A percentile compares a stretch with the other conserved stretches of the same genome.
These are phyloP conservation scores for Hericium rajendrae DNA, from an alignment of 768 basidiomycete genomes.

Conservation along the genomic window DNA sequence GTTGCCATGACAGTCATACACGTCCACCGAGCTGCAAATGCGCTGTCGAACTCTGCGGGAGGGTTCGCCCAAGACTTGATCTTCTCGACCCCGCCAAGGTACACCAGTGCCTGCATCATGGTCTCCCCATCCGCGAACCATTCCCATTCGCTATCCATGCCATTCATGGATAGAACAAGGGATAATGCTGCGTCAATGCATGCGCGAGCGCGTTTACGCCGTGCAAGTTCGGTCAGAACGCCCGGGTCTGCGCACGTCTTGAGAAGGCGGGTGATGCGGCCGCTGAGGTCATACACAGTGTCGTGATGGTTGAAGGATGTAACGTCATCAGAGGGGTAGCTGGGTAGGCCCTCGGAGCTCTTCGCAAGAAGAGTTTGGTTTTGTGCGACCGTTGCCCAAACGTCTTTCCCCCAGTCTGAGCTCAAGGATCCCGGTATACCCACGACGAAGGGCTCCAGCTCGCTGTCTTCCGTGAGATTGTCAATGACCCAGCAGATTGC, in stretches of 20 bases:
- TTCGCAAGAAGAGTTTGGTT: neutral
- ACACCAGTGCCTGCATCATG: slow-evolving; percentile 1
- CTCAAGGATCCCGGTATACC: slow-evolving; percentile 7
- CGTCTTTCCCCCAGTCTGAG: neutral
- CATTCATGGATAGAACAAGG: slow-evolving; percentile 4
- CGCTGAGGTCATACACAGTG: slow-evolving; percentile 1
- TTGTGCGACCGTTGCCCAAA: slow-evolving; percentile 1
- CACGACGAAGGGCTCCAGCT: slow-evolving; percentile 7
- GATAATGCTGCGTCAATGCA: slow-evolving; percentile 5
- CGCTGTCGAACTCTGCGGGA: neutral
- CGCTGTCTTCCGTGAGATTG: slow-evolving; percentile 3
- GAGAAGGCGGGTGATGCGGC: slow-evolving; percentile 5
- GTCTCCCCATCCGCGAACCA: slow-evolving; percentile 5
- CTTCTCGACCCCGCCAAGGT: slow-evolving; percentile 2
- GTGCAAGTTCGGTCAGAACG: neutral
- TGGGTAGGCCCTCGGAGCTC: neutral
- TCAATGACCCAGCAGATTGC: slow-evolving; percentile 7
- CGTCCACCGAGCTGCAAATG: slow-evolving; percentile 8
- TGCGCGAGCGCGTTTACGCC: slow-evolving; percentile 6
- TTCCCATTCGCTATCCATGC: neutral
- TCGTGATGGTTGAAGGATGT: neutral
- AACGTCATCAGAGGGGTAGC: neutral
- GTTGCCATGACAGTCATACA: slow-evolving; percentile 9
- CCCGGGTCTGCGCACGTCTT: slow-evolving; percentile 8
- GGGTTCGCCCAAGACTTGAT: neutral